Conservation (phyloP, 345 rosid species). For the Citrus unshiu region DNA sequence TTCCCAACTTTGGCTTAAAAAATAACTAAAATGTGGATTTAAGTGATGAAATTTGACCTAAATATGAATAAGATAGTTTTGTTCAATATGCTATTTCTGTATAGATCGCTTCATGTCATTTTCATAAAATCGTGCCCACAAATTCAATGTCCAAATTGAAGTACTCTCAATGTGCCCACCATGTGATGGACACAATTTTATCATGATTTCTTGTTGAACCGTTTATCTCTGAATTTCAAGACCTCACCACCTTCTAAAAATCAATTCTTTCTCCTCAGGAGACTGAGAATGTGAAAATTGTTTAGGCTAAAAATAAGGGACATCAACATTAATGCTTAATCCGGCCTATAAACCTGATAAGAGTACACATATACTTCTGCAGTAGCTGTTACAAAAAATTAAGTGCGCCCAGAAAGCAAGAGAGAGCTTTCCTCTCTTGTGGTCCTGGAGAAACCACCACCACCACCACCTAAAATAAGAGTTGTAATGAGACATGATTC, state of each 20-base stretch:
- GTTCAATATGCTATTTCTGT: background rate
- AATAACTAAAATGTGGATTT: background rate
- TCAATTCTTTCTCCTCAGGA: background rate
- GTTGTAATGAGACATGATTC: slow-evolving; percentile 7
- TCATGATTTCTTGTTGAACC: background rate
- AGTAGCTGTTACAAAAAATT: background rate
- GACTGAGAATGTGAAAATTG: background rate
- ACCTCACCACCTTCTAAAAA: background rate
- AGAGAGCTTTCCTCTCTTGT: slow-evolving; percentile 12
- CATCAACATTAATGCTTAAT: background rate
- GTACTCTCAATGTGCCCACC: background rate
- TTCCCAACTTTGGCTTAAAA: too few relatives aligned
- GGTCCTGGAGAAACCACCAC: slow-evolving; percentile 31
- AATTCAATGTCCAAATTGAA: background rate
- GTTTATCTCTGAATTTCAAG: background rate
- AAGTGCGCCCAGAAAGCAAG: background rate
- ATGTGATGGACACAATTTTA: background rate
- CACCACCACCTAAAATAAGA: slow-evolving; percentile 18
- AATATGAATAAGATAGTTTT: background rate
- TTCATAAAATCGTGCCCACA: background rate
- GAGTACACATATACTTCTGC: background rate
- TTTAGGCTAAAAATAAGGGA: background rate
- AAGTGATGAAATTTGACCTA: background rate
- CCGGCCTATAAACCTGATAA: background rate
- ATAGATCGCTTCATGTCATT: background rate